Evolutionary conservation across 441 rosid genomes (phyloP), one percentile per base, ranked within the genome.

Genomic region (Syzygium syzygioides): DNA sequence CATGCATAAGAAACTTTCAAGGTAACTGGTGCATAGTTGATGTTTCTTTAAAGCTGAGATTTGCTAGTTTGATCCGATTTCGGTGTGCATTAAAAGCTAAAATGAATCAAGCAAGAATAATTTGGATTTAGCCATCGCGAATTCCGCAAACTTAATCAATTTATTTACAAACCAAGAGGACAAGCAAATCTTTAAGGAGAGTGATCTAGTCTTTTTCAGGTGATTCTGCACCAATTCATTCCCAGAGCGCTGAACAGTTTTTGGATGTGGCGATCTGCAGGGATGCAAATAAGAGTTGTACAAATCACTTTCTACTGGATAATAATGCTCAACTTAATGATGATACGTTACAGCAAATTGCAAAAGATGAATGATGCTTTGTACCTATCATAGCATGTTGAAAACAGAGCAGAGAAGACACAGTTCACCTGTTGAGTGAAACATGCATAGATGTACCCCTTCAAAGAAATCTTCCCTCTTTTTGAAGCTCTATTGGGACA

Each of bases 391-490:
- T 18, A 8, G 55, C 6, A 20, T 56, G 30, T 15, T 41, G 60
- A 50, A n/a, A 57, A 50, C 14, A 13, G 30, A 54, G 20, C 26
- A 30, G 48, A 54, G 52, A 26, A 26, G 45, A 30, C 14, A 20
- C 1, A 7, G n/a, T 14, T 86, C 83, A 91, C 93, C 92, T 88
- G 59, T 93, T 89, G 86, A 93, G 90, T 86, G 92, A 93, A 87
- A 93, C 95, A 89, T 92, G 93, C 86, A 89, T 94, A 90, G 90
- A 92, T 19, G 94, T 87, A 34, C 95, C 95, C 87, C 91, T 91
- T 52, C 92, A 93, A 37, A 93, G 85, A 66, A 92, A 91, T 90
- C 89, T 86, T 88, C 91, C 87, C 87, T 84, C 87, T 50, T 85
- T 87, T 37, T 5, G 4, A 71, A 20, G 50, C 80, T 37, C 28